Base-by-base conservation (phyloP, 495 filamentous ascomycete genomes). In the Terfezia claveryi region DNA sequence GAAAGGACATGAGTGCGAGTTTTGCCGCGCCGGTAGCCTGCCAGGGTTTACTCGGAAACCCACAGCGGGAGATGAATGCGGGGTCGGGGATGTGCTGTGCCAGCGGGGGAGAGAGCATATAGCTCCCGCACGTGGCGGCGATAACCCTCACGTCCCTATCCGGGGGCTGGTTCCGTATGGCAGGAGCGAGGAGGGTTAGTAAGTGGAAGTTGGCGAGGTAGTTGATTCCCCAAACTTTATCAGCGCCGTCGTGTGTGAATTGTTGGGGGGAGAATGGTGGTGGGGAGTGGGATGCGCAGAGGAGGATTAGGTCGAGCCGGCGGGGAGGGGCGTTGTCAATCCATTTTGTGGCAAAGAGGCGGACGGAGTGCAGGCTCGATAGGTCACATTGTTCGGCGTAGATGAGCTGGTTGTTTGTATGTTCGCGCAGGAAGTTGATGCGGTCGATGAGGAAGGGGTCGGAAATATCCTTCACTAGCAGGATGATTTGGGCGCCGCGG, bases 331-430 rank as follows among this genome's bases (percentile, higher is more conserved):
- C 76, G 66, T 96, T 99, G 68, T 99, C 88, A 60, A 96, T 83
- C 87, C 92, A 99, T 70, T 87, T 87, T 2, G 91, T 99, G n/a
- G 91, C 91, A 64, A 99, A 99, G 56, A 80, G 73, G 23, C 91
- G 84, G 55, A 99, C 80, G 57, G 82, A 88, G 63, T 94, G 77
- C 16, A 96, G 72, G 11, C 83, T 88, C 27, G 81, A 69, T 44
- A 99, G 79, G 59, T 99, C 88, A 37, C 91, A 85, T 66, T 92
- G 82, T 67, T 99, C 91, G 55, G 92, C 87, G 62, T 88, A 95
- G 61, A 99, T 85, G 55, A 96, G 71, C 17, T 87, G 73, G 72
- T 96, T 99, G 10, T 76, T 74, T n/a, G 85, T 86, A 23, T 74
- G 70, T 14, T 72, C 71, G 50, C 91, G 84, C 7, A 99, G 69